Base-by-base conservation (phyloP, 345 rosid genomes). In the Salix udensis region DNA sequence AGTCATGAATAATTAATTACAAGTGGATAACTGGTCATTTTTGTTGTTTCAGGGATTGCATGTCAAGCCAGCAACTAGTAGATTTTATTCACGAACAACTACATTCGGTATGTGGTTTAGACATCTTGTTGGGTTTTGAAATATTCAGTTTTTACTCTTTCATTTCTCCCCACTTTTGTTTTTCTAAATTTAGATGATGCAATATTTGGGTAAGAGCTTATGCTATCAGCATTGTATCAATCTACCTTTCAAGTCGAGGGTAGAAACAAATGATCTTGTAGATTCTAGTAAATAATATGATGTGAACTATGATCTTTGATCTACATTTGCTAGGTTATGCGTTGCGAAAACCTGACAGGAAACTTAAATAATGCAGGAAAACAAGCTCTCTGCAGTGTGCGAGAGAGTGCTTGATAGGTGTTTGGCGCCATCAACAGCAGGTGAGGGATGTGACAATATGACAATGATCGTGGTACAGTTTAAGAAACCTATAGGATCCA, bases 381-480 rank as follows among this genome's bases (percentile, higher is more conserved):
- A 74, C 75, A 93, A 91, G 85, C 94, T 96, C 68, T 93, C 99
- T 19, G 86, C 44, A n/a, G 90, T 93, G 21, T 92, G 97, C 24
- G 98, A 92, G 85, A 88, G 89, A 78, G 95, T 92, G 21, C 86
- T 96, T 1, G 97, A 93, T 65, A 87, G 86, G 81, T 96, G 99
- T 78, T 83, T 96, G 73, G 97, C 99, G 37, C 98, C 99, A 65
- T 88, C 90, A 10, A 92, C 96, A 9, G 84, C 87, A 31, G 77
- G 98, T 16, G 98, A 96, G 85, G 99, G 98, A 76, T 92, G 99
- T 71, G 99, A 96, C 85, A 94, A 96, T 80, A 96, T 96, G 99
- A 96, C 99, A 52, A 96, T 96, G 97, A 89, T 93, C 83, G 80
- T 92, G 87, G 95, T 96, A 70, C 98, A 90, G 80, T 90, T 96